Evolutionary conservation across 768 basidiomycete species (phyloP), one percentile per base, ranked within the genome.

Genomic region (Sistotremastrum suecicum): DNA sequence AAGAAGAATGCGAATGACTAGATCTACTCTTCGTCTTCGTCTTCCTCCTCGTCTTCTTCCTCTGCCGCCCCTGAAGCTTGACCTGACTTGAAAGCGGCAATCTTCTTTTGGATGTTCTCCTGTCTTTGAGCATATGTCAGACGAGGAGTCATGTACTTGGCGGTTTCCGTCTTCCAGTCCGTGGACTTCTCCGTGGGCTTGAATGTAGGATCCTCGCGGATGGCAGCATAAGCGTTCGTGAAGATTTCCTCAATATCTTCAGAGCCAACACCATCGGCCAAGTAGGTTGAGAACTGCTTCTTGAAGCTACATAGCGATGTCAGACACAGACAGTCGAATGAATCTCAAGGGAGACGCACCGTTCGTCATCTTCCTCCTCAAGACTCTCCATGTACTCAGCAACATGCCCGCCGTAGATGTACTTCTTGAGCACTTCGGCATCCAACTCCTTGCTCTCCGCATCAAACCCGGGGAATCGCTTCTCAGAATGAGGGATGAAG

Each of bases 321-420:
- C 38, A 48, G 50, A 35, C 44, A 56, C 30, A 54, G 33, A 43
- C 41, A 10, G n/a, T 3, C 10, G 3, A 28, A 46, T 7, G 42
- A 45, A 39, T 31, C n/a, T 43, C 41, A 12, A 20, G 32, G n/a
- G 28, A 39, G 47, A 60, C 74, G 50, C 54, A 80, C 80, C 91
- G 77, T 69, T 98, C 94, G 57, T 98, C 95, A 61, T 99, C 95
- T 71, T 99, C 95, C 75, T 99, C 95, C 70, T 99, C 95, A 45
- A 98, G 70, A 47, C 80, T 85, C 70, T 98, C 88, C 95, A 99
- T 99, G 75, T 98, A 99, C 68, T 98, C 95, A 43, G 95, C 89
- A 47, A 99, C 83, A 63, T 99, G 95, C 44, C 92, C 92, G 62
- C 88, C 92, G 56, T 73, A 85, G 63, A 99, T 98, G 71, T 99